Percentiles rank a stretch among this genome's conserved stretches.
Evolutionary conservation across 768 basidiomycete genomes (phyloP).

Genomic region (Lentinula edodes): DNA sequence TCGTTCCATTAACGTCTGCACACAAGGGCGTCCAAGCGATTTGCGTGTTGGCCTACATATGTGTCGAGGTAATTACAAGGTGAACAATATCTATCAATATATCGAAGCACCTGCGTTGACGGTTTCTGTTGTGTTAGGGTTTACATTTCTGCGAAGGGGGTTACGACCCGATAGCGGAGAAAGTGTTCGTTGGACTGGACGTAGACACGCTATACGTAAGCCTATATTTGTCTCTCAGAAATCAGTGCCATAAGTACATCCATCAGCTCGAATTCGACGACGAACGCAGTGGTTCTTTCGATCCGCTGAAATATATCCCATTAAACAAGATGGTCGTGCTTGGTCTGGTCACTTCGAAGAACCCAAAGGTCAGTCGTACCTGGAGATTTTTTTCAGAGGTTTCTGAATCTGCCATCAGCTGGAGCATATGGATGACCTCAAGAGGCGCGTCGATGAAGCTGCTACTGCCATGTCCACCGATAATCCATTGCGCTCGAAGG

Average conservation of each 20-base stretch:
- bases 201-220: constrained; percentile 51
- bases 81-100: constrained; percentile 25
- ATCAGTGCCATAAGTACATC: constrained; percentile 11
- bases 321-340: constrained; percentile 40
- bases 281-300: constrained; percentile 55
- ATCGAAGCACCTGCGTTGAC: not conserved
- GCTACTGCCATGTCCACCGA: constrained; percentile 42
- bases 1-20: constrained; percentile 53
- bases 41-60: constrained; percentile 54
- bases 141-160: constrained; percentile 57
- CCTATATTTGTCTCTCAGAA: not conserved
- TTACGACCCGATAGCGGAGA: constrained; percentile 48
- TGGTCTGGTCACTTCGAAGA: constrained; percentile 46
- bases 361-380: constrained; percentile 28
- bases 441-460: constrained; percentile 47
- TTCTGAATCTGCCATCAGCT: constrained; percentile 28
- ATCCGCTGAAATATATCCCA: constrained; percentile 49
- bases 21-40: constrained; percentile 47
- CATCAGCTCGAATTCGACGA: constrained; percentile 58
- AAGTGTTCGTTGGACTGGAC: constrained; percentile 53
- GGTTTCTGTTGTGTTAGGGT: constrained; percentile 16
- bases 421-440: constrained; percentile 44
- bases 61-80: constrained; percentile 50
- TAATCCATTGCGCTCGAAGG: constrained; percentile 35
- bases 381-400: not conserved